Conservation (phyloP, 1,284 basidiomycete species). For the Chondrostereum purpureum region DNA sequence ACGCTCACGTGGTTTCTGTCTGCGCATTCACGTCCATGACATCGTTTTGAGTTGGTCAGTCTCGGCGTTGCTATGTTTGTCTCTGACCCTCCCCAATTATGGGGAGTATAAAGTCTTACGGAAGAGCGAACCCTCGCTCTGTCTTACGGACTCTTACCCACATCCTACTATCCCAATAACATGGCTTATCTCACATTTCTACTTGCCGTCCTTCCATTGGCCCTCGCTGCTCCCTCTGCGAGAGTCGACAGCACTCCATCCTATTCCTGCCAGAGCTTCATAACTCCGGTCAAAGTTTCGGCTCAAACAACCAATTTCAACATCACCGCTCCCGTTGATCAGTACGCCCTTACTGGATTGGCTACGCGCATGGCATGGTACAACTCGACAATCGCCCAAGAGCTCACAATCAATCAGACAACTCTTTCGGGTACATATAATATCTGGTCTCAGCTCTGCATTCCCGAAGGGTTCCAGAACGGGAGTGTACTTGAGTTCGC, state of each 20-base stretch:
- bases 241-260: background rate
- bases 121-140: no score
- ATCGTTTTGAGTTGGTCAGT: no score
- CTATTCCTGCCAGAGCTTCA: conserved; percentile 3
- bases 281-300: conserved; percentile 5
- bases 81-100: no score
- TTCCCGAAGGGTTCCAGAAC: conserved; percentile 12
- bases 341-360: conserved; percentile 14
- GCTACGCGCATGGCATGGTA: conserved; percentile 13
- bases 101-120: no score
- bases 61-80: no score
- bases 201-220: no score
- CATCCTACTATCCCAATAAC: no score
- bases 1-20: no score
- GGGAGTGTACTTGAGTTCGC: conserved; percentile 14
- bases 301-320: conserved; percentile 1
- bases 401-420: conserved; percentile 6
- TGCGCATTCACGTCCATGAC: no score
- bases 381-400: conserved; percentile 11
- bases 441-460: conserved; percentile 15
- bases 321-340: conserved; percentile 9
- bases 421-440: conserved; percentile 14
- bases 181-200: no score
- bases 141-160: no score
- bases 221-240: no score